Base-by-base conservation (phyloP, 768 basidiomycete species). In the Tulasnella sp. region DNA sequence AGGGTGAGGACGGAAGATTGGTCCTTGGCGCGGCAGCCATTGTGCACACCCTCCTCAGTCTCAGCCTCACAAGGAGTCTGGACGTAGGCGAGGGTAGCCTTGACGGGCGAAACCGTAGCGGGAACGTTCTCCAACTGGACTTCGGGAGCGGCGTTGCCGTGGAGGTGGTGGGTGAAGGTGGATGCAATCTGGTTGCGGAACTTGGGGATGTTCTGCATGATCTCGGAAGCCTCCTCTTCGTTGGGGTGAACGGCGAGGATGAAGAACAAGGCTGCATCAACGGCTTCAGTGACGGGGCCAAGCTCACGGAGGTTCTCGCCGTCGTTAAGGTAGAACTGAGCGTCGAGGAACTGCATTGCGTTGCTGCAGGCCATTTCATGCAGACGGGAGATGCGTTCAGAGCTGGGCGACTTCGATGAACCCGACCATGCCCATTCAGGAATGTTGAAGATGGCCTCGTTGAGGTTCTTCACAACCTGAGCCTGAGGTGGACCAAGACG, bases 51-150 rank as follows among this genome's bases (percentile, higher is more conserved):
- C 83, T 83, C 29, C 87, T 22, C 37, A 17, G 42, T 75, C 34
- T 81, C 88, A 34, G 87, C 83, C 49, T 88, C 86, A 67, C 85
- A 86, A 17, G 94, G 93, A 12, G 95, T 89, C 81, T 96, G 93
- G 25, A 93, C 85, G 82, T 94, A 96, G 0, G 91, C 91, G 76
- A 96, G 83, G 76, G 87, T 87, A 1, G 90, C 90, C 84, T 93
- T 92, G 81, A 95, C 94, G 12, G 94, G 91, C 79, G 86, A 89
- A 75, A 94, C 87, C 1, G 95, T 82, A 77, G 91, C 92, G 8
- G 93, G 93, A 19, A 93, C 92, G 76, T 89, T 88, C 78, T 86
- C 81, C 49, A 91, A 86, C 34, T 81, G 77, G 75, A 87, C 84
- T 64, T 85, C 84, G 38, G 84, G 78, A 5, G 82, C 78, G 15